Evolutionary conservation across 179 eudicot genomes (phyloP).

Genomic region (Spergularia azorica): DNA sequence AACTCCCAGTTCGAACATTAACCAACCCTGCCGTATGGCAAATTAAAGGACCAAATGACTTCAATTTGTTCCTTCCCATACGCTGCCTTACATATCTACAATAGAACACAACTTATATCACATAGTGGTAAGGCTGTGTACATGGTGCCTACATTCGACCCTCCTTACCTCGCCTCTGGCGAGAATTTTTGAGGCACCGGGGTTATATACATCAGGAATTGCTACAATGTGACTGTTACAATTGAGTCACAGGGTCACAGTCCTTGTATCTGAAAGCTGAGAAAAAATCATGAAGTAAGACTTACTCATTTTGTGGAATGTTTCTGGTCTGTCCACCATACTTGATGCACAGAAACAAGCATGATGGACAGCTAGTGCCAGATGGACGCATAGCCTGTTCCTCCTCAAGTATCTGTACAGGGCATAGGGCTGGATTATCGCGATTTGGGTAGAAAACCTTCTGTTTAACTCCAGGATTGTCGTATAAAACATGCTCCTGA

Average conservation of each 20-base stretch:
- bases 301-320: constrained; percentile 41
- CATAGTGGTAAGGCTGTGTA: no score
- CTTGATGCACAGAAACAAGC: constrained; percentile 45
- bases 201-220: no score
- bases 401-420: constrained; percentile 43
- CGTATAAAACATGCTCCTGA: constrained; percentile 44
- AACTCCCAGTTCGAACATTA: constrained; percentile 38
- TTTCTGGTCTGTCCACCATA: constrained; percentile 49
- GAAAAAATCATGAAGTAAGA: background rate
- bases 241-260: no score
- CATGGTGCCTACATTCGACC: background rate
- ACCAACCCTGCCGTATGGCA: constrained; percentile 36
- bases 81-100: constrained; percentile 46
- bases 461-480: constrained; percentile 41
- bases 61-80: constrained; percentile 48
- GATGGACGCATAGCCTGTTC: constrained; percentile 46
- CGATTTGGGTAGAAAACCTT: constrained; percentile 40
- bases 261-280: background rate
- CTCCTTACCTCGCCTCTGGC: no score
- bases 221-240: background rate
- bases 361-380: constrained; percentile 42
- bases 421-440: constrained; percentile 34
- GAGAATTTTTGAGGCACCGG: no score
- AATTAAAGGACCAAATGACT: constrained; percentile 43
- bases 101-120: background rate